Conservation (phyloP, 805 yeast species). For the Ogataea philodendri region DNA sequence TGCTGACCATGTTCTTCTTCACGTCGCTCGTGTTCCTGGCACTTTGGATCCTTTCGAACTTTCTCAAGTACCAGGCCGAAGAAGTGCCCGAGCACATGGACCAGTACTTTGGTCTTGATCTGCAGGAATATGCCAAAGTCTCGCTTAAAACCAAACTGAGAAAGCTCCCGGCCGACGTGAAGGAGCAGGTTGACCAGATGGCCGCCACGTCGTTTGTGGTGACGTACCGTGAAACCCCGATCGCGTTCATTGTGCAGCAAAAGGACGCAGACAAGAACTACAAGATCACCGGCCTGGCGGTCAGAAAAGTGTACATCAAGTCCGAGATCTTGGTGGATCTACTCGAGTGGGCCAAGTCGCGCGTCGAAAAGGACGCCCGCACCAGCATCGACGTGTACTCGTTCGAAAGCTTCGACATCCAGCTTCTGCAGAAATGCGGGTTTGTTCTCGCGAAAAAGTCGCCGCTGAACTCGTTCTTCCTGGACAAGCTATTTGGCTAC, state of each 20-base stretch:
- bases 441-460: constrained; percentile 38
- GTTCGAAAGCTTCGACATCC: constrained; percentile 44
- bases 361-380: constrained; percentile 39
- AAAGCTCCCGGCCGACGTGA: constrained; percentile 21
- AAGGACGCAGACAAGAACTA: constrained; percentile 34
- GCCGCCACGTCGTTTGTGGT: constrained; percentile 52
- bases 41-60: constrained; percentile 45
- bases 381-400: constrained; percentile 50
- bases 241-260: constrained; percentile 55
- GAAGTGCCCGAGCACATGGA: constrained; percentile 36
- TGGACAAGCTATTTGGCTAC: constrained; percentile 21
- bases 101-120: constrained; percentile 49
- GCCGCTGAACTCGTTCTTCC: constrained; percentile 9
- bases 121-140: constrained; percentile 42
- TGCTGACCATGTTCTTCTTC: constrained; percentile 40
- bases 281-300: constrained; percentile 56
- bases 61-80: constrained; percentile 42
- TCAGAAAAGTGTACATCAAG: constrained; percentile 63
- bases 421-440: constrained; percentile 40
- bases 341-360: constrained; percentile 55
- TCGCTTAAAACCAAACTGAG: constrained; percentile 8
- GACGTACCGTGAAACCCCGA: constrained; percentile 66
- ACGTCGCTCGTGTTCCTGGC: constrained; percentile 40
- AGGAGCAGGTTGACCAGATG: constrained; percentile 25
- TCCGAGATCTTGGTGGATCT: constrained; percentile 65